phyloP scores from a whole-genome alignment of 1,139 yeast species.

The Nadsonia starkeyi-henricii region DNA sequence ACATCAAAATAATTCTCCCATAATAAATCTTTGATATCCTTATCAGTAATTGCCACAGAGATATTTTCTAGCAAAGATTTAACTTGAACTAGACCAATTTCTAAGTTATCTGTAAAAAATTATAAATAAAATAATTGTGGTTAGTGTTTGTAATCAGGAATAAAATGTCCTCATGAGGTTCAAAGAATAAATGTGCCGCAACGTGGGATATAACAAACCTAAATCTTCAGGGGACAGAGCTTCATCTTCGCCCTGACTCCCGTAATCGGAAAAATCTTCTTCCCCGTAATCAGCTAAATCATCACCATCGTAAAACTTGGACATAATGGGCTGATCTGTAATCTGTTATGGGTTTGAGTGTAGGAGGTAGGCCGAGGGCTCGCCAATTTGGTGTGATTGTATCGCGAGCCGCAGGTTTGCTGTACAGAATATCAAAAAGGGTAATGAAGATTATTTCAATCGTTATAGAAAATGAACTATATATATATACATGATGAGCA shows the following conservation, averaged over 20 bases:
- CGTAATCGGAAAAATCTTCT: conserved; percentile 11
- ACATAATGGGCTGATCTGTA: neutral
- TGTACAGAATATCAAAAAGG: no score
- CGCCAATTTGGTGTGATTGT: no score
- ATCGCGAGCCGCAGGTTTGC: no score
- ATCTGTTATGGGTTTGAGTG: neutral
- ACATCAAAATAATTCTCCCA: conserved; percentile 48
- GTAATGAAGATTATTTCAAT: neutral
- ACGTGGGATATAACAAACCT: neutral
- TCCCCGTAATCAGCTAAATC: conserved; percentile 8
- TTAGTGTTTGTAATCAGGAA: neutral
- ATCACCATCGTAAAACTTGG: conserved; percentile 11
- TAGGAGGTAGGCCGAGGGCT: no score
- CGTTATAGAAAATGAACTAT: neutral
- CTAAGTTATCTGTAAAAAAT: conserved; percentile 9
- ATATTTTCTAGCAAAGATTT: conserved; percentile 35
- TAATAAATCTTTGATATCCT: conserved; percentile 43
- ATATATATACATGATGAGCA: neutral
- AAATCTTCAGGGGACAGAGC: neutral
- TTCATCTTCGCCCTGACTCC: conserved; percentile 18
- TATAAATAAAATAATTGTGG: neutral
- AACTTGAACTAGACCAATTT: conserved; percentile 25
- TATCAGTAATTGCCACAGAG: conserved; percentile 31
- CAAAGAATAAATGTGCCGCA: no score
- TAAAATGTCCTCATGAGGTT: conserved; percentile 9